These are phyloP conservation scores for Phaffomyces opuntiae DNA, from an alignment of 805 yeast genomes.

Conservation along the genomic window DNA sequence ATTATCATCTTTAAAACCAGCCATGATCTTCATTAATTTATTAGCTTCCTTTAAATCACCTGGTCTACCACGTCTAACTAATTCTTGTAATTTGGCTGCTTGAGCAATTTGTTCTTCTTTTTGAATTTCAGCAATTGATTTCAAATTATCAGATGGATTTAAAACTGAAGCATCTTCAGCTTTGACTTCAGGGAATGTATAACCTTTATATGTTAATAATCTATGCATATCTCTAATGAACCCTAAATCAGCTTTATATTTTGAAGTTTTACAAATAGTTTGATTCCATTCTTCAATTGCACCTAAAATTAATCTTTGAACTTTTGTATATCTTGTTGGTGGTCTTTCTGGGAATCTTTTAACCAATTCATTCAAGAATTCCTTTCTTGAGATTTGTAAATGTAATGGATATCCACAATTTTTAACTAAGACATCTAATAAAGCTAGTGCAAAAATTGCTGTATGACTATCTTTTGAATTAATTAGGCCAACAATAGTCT, in stretches of 20 bases:
- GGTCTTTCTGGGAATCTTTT: constrained; percentile 93
- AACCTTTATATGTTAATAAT: constrained; percentile 81
- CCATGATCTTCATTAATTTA: constrained; percentile 94
- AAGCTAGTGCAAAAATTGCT: constrained; percentile 72
- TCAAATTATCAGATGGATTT: constrained; percentile 80
- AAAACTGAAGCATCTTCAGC: constrained; percentile 89
- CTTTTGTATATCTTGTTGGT: constrained; percentile 73
- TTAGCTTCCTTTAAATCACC: constrained; percentile 94
- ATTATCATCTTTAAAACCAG: constrained; percentile 89
- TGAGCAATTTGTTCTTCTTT: constrained; percentile 90
- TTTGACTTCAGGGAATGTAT: constrained; percentile 85
- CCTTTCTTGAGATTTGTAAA: constrained; percentile 89
- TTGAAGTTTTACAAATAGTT: constrained; percentile 83
- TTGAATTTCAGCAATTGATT: constrained; percentile 84
- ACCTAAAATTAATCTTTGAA: constrained; percentile 79
- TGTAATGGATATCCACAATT: constrained; percentile 98
- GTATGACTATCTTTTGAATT: constrained; percentile 81
- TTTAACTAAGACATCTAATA: constrained; percentile 85
- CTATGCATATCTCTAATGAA: constrained; percentile 95
- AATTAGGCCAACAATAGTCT: constrained; percentile 73
- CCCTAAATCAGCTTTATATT: constrained; percentile 87
- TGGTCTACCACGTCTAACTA: constrained; percentile 92
- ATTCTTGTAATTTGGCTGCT: constrained; percentile 90
- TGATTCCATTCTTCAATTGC: constrained; percentile 97
- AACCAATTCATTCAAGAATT: constrained; percentile 88